Conservation (phyloP, 1,284 basidiomycete species). For the Gymnopus androsaceus region DNA sequence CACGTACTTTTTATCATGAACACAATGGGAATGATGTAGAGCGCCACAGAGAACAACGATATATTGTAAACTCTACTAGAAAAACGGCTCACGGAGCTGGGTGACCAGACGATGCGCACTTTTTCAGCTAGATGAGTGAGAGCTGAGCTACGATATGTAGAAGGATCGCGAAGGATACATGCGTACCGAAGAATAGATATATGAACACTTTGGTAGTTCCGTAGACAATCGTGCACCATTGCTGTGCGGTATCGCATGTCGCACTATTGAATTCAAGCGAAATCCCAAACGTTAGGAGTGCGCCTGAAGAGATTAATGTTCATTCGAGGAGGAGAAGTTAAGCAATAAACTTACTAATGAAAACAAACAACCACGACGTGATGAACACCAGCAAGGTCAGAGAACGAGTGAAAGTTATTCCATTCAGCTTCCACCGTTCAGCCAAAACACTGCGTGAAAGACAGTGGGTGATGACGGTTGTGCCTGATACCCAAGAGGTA, state of each 20-base stretch:
- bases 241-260: conserved; percentile 5
- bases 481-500: neutral
- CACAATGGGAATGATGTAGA: neutral
- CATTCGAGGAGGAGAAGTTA: neutral
- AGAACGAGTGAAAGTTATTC: conserved; percentile 4
- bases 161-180: neutral
- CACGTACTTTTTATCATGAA: neutral
- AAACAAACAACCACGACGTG: conserved; percentile 14
- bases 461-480: neutral
- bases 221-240: conserved; percentile 10
- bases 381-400: conserved; percentile 8
- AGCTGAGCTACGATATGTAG: neutral
- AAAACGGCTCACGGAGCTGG: neutral
- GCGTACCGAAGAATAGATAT: neutral
- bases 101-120: conserved; percentile 7
- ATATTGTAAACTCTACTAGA: neutral
- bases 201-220: conserved; percentile 9
- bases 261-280: neutral
- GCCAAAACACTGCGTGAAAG: neutral
- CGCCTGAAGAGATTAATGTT: neutral
- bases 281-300: conserved; percentile 8
- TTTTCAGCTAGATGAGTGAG: neutral
- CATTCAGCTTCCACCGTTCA: neutral
- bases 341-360: conserved; percentile 5
- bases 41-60: neutral